Percentiles rank a stretch among this genome's conserved stretches.
Evolutionary conservation across 768 basidiomycete genomes (phyloP).

Genomic region (Trametes meyenii): DNA sequence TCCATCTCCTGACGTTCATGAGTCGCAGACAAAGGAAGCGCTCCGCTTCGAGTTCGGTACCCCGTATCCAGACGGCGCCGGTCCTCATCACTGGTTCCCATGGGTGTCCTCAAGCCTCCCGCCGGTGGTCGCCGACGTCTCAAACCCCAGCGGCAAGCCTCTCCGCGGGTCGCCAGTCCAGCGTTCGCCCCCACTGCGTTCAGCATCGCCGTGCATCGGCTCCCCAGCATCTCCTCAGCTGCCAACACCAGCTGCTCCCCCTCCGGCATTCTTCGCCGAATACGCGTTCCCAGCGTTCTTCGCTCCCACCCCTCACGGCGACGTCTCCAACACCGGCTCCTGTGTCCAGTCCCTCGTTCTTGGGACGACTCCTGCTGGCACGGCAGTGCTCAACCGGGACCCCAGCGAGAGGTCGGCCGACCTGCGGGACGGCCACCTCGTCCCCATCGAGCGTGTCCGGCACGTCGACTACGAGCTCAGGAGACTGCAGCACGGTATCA

Average conservation of each 20-base stretch:
- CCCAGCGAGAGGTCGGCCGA: not conserved
- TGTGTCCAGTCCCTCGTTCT: not conserved
- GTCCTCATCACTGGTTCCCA: constrained; percentile 12
- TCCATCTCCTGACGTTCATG: not conserved
- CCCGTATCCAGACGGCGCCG: constrained; percentile 1
- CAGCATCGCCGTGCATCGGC: not conserved
- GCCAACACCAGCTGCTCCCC: not conserved
- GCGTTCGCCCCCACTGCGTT: not conserved
- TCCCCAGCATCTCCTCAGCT: not conserved
- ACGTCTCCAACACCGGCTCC: not conserved
- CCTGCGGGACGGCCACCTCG: not conserved
- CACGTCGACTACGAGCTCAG: too few species aligned
- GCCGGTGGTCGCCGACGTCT: too few species aligned
- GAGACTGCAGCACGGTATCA: too few species aligned
- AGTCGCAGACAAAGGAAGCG: not conserved
- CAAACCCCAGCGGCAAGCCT: not conserved
- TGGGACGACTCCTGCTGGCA: not conserved
- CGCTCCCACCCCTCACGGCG: not conserved
- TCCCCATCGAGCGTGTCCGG: not conserved
- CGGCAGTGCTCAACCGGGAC: not conserved
- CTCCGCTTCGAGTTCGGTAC: not conserved
- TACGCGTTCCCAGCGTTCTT: constrained; percentile 1
- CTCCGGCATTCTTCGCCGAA: constrained; percentile 1
- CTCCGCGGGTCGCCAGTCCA: not conserved
- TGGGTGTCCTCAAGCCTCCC: constrained; percentile 10